phyloP scores from a whole-genome alignment of 331 rosid genomes.

The Acacia pycnantha region DNA sequence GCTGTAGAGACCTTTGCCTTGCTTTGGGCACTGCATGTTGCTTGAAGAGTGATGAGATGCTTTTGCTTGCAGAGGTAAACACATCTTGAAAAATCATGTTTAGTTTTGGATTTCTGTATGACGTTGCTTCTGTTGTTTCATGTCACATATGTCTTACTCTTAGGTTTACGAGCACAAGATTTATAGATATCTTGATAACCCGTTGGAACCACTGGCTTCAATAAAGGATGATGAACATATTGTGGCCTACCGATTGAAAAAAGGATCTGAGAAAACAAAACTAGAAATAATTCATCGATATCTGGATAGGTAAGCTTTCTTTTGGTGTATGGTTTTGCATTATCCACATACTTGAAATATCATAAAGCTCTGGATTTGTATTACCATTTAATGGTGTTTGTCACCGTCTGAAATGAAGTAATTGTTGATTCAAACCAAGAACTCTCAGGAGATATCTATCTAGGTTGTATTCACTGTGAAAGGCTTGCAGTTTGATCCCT shows the following conservation, averaged over 20 bases:
- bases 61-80: conserved; percentile 89
- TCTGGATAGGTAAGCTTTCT: conserved; percentile 69
- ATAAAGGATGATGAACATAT: conserved; percentile 89
- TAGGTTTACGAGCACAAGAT: conserved; percentile 81
- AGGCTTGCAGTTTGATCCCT: conserved; percentile 10
- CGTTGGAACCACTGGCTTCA: conserved; percentile 62
- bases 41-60: conserved; percentile 86
- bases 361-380: conserved; percentile 11
- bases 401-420: background rate
- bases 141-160: conserved; percentile 6
- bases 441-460: conserved; percentile 15
- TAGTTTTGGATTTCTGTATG: conserved; percentile 3
- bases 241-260: conserved; percentile 83
- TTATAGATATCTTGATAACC: conserved; percentile 72
- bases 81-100: conserved; percentile 25
- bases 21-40: conserved; percentile 78
- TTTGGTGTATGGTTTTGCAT: conserved; percentile 12
- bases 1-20: conserved; percentile 67
- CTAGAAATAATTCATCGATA: conserved; percentile 75
- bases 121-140: conserved; percentile 36
- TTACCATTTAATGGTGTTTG: conserved; percentile 1
- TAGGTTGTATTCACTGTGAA: conserved; percentile 16
- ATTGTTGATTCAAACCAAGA: background rate
- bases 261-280: conserved; percentile 51
- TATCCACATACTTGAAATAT: conserved; percentile 15